A percentile compares a stretch with the other conserved stretches of the same genome.
These are phyloP conservation scores for Solanum hybrid DNA, from an alignment of 305 asterid species.

Conservation along the genomic window DNA sequence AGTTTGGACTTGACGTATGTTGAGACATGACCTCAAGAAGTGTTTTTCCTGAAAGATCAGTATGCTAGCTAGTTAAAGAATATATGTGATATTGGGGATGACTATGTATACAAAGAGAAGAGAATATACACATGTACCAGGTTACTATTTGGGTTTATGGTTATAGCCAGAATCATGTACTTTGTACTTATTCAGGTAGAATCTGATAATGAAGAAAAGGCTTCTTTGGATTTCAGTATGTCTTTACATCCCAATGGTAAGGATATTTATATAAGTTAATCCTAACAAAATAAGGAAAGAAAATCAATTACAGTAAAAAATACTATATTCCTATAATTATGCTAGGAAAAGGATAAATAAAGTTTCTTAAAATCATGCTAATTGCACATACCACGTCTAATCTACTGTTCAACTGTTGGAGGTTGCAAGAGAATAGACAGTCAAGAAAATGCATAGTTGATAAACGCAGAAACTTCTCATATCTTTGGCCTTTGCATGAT, in stretches of 20 bases:
- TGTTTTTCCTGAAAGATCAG: background rate
- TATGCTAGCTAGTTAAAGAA: background rate
- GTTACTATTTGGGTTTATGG: background rate
- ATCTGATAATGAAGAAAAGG: background rate
- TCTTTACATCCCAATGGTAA: background rate
- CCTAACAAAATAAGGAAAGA: background rate
- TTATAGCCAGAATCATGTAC: background rate
- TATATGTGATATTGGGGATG: background rate
- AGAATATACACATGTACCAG: background rate
- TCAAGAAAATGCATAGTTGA: no score
- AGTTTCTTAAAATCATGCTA: background rate
- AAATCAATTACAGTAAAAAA: background rate
- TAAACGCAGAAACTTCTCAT: background rate
- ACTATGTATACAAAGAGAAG: background rate
- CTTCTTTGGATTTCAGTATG: background rate
- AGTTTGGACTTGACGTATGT: background rate
- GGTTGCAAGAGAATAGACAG: no score
- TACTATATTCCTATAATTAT: background rate
- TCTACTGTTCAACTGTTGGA: no score
- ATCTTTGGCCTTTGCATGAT: background rate
- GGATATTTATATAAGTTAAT: background rate
- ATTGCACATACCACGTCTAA: background rate
- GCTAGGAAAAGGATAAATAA: background rate
- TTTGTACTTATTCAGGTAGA: background rate
- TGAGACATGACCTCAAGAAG: background rate